A percentile compares a stretch with the other conserved stretches of the same genome.
Conservation (phyloP, 2,329 filamentous ascomycete species). For the Aureobasidium melanogenum region DNA sequence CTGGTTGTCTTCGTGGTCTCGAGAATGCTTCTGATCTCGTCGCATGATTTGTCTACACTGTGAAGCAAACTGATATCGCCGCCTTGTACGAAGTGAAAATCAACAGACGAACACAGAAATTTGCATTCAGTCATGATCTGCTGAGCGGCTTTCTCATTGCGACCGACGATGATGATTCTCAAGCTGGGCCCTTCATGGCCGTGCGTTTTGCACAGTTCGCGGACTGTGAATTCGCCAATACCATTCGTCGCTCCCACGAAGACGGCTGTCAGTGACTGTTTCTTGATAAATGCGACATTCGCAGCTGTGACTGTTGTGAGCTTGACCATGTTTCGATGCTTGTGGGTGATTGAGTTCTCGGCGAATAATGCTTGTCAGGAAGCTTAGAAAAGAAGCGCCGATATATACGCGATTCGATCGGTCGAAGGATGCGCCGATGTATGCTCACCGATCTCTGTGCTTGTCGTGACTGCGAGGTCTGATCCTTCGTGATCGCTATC, state of each 20-base stretch:
- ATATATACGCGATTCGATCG: not conserved
- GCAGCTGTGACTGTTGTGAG: not conserved
- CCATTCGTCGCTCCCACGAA: slow-evolving; percentile 18
- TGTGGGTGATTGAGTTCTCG: not conserved
- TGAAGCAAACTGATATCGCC: slow-evolving; percentile 28
- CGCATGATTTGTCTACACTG: slow-evolving; percentile 27
- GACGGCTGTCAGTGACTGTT: slow-evolving; percentile 15
- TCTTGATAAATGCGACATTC: slow-evolving; percentile 6
- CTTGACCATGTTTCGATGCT: not conserved
- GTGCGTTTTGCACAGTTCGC: slow-evolving; percentile 13
- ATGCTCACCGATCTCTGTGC: too few relatives aligned
- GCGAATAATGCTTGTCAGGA: not conserved
- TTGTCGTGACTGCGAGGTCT: not conserved
- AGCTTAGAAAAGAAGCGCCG: not conserved
- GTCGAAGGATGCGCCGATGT: not conserved
- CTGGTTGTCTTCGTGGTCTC: slow-evolving; percentile 15
- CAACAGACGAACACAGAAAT: slow-evolving; percentile 18
- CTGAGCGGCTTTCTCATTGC: slow-evolving; percentile 13
- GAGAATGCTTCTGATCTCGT: slow-evolving; percentile 19
- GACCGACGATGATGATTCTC: slow-evolving; percentile 18
- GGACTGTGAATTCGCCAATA: slow-evolving; percentile 18
- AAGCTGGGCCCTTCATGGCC: slow-evolving; percentile 12
- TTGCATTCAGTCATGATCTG: slow-evolving; percentile 14
- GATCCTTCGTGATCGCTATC: not conserved
- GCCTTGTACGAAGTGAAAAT: slow-evolving; percentile 23